These are phyloP conservation scores for Chaetomium sp. DNA, from an alignment of 2,329 filamentous ascomycete genomes.

Conservation along the genomic window DNA sequence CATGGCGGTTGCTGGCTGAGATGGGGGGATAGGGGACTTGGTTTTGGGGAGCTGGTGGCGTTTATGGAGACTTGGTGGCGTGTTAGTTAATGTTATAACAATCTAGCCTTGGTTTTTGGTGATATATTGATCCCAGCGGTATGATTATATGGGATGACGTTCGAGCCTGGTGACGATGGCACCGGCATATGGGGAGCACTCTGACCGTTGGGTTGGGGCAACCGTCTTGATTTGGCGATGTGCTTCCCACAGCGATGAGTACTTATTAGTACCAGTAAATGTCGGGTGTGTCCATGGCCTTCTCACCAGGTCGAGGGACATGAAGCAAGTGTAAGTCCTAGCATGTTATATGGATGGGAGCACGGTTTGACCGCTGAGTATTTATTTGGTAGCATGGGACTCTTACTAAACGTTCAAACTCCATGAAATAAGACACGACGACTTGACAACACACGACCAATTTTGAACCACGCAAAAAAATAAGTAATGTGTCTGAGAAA, in stretches of 20 bases:
- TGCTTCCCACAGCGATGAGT: no score
- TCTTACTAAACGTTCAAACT: no score
- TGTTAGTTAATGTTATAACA: neutral
- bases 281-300: neutral
- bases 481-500: no score
- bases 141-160: neutral
- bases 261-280: no score
- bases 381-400: no score
- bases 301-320: neutral
- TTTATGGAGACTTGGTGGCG: neutral
- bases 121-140: neutral
- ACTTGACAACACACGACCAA: no score
- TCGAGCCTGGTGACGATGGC: neutral
- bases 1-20: constrained; percentile 6
- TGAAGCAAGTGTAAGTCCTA: neutral
- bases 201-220: neutral
- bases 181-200: neutral
- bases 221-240: neutral
- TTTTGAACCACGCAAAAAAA: no score
- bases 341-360: neutral
- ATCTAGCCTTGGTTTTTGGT: neutral
- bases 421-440: no score
- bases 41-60: neutral
- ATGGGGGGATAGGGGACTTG: neutral
- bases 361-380: no score